Evolutionary conservation across 768 basidiomycete species (phyloP), one percentile per base, ranked within the genome.

Genomic region (Gelatoporia subvermispora): DNA sequence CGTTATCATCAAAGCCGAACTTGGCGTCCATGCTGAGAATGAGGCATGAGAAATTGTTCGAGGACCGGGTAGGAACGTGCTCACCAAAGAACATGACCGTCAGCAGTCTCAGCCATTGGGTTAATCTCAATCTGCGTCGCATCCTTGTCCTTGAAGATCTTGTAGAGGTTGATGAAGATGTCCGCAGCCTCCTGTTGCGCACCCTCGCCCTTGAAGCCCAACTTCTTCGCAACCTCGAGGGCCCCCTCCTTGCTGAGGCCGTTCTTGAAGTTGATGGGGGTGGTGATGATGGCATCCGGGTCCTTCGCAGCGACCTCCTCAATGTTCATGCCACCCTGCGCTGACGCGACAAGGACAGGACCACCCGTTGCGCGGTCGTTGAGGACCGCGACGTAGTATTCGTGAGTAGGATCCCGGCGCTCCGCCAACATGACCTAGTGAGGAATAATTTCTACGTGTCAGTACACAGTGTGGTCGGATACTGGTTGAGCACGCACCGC

Each of bases 121-220:
- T 99, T 99, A 67, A 99, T 99, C 72, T 99, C 96, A 60, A 99
- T 96, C 69, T 98, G 96, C 13, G 95, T 98, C 1, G 96, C 93
- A 64, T 99, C 96, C 74, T 94, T 98, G 50, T 97, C 94, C 71
- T 93, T 96, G 80, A 96, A 98, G 63, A 99, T 86, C 62, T 79
- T 86, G 75, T 96, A 97, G 48, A 99, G 78, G 60, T 94, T 88
- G 60, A 88, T 79, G 68, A 99, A 98, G 56, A 91, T 90, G 56
- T 90, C 82, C 0, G 94, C 95, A 10, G 96, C 96, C 64, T 96
- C 83, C 45, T 79, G 76, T 63, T 88, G 83, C 3, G 88, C 78
- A 22, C 70, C 64, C 22, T 81, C 78, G 51, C 75, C 75, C 65
- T 83, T 82, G 74, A 98, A 93, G 2, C 95, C 96, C 45, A 99